These are phyloP conservation scores for Chaetomium sp. DNA, from an alignment of 2,329 filamentous ascomycete species.

Conservation along the genomic window DNA sequence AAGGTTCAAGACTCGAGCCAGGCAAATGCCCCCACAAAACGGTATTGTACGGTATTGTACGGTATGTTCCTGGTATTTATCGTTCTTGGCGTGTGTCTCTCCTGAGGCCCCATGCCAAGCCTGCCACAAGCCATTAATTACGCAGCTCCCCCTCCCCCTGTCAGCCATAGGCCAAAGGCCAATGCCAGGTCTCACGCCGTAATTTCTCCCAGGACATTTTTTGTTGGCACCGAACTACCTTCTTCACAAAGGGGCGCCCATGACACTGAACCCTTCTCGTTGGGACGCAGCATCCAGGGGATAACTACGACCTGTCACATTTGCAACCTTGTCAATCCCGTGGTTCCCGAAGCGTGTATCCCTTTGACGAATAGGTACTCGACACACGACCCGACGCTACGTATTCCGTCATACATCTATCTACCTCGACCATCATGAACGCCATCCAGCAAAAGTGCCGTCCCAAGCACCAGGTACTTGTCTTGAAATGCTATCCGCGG, in stretches of 20 bases:
- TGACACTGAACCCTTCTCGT: constrained; percentile 14
- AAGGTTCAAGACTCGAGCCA: too few species aligned
- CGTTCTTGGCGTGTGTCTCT: constrained; percentile 6
- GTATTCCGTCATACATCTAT: neutral
- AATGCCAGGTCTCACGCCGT: constrained; percentile 22
- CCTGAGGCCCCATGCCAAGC: neutral
- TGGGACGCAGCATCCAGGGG: constrained; percentile 6
- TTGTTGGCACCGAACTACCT: constrained; percentile 20
- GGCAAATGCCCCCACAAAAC: too few species aligned
- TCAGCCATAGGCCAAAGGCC: constrained; percentile 22
- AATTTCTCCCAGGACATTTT: constrained; percentile 29
- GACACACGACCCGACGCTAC: neutral
- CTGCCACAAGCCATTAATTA: neutral
- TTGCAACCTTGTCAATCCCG: neutral
- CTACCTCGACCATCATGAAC: constrained; percentile 53
- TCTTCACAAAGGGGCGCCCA: constrained; percentile 14
- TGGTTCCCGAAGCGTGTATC: neutral
- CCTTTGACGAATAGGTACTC: neutral
- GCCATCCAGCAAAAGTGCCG: constrained; percentile 70
- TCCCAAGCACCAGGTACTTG: constrained; percentile 94
- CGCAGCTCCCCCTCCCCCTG: constrained; percentile 14
- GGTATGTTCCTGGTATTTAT: neutral
- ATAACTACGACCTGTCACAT: neutral
- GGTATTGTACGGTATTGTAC: too few species aligned
- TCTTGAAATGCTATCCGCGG: constrained; percentile 94